Evolutionary conservation across 306 rosid genomes (phyloP).

Genomic region (Rosa multiflora): DNA sequence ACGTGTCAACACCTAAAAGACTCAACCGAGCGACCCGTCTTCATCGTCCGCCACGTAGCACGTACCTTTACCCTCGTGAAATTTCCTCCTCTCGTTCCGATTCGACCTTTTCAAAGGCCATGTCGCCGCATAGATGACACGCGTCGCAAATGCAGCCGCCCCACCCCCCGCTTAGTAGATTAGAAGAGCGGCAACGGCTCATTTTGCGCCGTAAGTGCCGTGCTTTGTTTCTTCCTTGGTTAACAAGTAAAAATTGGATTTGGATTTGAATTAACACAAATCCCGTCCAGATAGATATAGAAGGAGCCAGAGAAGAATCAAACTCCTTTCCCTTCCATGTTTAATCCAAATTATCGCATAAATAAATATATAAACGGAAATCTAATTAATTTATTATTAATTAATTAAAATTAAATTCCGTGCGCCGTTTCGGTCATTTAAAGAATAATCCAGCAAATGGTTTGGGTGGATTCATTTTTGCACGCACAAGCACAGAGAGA

Average conservation of each 20-base stretch:
- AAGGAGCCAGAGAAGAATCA: too few species aligned
- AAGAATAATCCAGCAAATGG: too few species aligned
- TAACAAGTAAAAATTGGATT: background rate
- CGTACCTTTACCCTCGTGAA: background rate
- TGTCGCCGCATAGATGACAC: conserved; percentile 16
- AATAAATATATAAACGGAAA: too few species aligned
- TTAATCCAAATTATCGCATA: too few species aligned
- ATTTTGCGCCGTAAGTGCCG: background rate
- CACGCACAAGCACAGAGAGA: too few species aligned
- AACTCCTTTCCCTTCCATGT: too few species aligned
- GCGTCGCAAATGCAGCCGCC: background rate
- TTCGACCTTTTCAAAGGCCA: conserved; percentile 2
- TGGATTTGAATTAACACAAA: too few species aligned
- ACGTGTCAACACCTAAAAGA: background rate
- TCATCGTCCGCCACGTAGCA: background rate
- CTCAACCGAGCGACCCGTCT: background rate
- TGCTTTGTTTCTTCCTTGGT: background rate
- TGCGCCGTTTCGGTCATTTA: too few species aligned
- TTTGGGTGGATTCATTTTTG: too few species aligned
- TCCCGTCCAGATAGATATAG: too few species aligned
- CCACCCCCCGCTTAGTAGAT: background rate
- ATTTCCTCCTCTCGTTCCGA: background rate
- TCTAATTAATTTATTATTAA: too few species aligned
- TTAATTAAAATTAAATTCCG: too few species aligned
- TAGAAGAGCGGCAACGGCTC: background rate